These are phyloP conservation scores for Angomonas ambiguus DNA, from an alignment of 208 protist species.

Conservation along the genomic window DNA sequence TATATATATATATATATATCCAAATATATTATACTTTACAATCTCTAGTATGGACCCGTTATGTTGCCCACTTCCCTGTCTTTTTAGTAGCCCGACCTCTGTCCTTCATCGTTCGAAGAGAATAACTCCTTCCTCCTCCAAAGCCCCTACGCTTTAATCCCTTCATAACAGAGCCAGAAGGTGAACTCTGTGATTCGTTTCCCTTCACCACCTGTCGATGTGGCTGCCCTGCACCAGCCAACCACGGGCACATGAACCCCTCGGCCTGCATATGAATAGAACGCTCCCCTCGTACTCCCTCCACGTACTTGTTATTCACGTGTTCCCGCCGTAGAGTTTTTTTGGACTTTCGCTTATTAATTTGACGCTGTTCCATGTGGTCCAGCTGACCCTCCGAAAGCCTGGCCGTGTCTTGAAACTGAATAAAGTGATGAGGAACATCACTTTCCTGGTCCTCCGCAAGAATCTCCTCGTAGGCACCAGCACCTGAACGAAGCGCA, in stretches of 20 bases:
- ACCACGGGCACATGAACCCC: slow-evolving; percentile 88
- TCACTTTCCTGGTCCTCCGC: slow-evolving; percentile 21
- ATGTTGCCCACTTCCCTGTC: slow-evolving; percentile 81
- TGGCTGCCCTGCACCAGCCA: slow-evolving; percentile 36
- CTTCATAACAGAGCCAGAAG: slow-evolving; percentile 47
- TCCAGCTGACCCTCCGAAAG: slow-evolving; percentile 36
- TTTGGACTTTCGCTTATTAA: slow-evolving; percentile 29
- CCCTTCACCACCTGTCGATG: slow-evolving; percentile 38
- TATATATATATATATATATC: slow-evolving; percentile 7
- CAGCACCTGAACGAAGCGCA: slow-evolving; percentile 51
- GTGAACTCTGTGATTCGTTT: slow-evolving; percentile 9
- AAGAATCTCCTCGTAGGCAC: slow-evolving; percentile 67
- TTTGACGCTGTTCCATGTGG: slow-evolving; percentile 15
- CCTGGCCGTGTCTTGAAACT: slow-evolving; percentile 20
- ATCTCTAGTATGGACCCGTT: slow-evolving; percentile 6
- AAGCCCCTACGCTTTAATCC: slow-evolving; percentile 72
- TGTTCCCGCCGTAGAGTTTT: slow-evolving; percentile 32
- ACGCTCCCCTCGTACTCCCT: slow-evolving; percentile 55
- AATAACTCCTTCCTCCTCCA: slow-evolving; percentile 79
- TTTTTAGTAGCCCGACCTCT: slow-evolving; percentile 77
- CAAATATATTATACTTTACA: too few species aligned
- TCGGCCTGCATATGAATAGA: slow-evolving; percentile 82
- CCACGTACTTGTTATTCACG: slow-evolving; percentile 73
- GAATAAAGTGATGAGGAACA: slow-evolving; percentile 37
- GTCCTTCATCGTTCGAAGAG: slow-evolving; percentile 65